Percentiles rank a stretch among this genome's conserved stretches.
These are phyloP conservation scores for Lachnellula hyalina DNA, from an alignment of 2,329 filamentous ascomycete species.

Conservation along the genomic window DNA sequence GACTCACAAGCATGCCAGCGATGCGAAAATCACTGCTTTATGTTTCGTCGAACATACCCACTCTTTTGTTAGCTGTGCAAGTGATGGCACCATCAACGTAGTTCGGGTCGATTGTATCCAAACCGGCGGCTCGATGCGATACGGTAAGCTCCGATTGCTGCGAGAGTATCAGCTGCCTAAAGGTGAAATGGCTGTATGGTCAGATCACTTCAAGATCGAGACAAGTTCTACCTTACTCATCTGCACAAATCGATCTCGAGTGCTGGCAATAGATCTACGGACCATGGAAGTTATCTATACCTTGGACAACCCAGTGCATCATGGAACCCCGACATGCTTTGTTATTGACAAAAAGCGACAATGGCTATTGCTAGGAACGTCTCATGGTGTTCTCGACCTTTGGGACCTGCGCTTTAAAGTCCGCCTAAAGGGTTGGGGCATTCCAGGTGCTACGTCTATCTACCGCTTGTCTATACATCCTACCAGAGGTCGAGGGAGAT, in stretches of 20 bases:
- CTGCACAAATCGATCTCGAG: constrained; percentile 77
- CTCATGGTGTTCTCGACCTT: constrained; percentile 85
- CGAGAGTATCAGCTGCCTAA: constrained; percentile 73
- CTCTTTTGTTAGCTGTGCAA: constrained; percentile 85
- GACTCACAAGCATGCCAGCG: constrained; percentile 70
- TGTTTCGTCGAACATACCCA: constrained; percentile 94
- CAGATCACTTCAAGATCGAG: constrained; percentile 84
- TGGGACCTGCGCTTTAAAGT: constrained; percentile 97
- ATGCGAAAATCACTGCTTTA: constrained; percentile 70
- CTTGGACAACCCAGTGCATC: constrained; percentile 82
- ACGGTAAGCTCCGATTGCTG: constrained; percentile 70
- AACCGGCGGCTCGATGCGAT: constrained; percentile 57
- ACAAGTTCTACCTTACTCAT: constrained; percentile 76
- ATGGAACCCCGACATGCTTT: constrained; percentile 88
- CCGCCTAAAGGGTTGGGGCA: constrained; percentile 80
- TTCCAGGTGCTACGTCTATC: constrained; percentile 74
- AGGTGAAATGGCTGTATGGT: constrained; percentile 79
- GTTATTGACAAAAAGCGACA: constrained; percentile 79
- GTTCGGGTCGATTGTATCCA: constrained; percentile 63
- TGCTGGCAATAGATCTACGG: constrained; percentile 80
- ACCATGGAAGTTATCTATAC: constrained; percentile 78
- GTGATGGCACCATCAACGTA: constrained; percentile 84
- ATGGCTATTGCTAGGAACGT: constrained; percentile 88
- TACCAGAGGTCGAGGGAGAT: constrained; percentile 69
- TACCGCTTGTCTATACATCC: constrained; percentile 77